Conservation (phyloP, 2,329 filamentous ascomycete genomes). For the Stachybotrys chlorohalonatus region DNA sequence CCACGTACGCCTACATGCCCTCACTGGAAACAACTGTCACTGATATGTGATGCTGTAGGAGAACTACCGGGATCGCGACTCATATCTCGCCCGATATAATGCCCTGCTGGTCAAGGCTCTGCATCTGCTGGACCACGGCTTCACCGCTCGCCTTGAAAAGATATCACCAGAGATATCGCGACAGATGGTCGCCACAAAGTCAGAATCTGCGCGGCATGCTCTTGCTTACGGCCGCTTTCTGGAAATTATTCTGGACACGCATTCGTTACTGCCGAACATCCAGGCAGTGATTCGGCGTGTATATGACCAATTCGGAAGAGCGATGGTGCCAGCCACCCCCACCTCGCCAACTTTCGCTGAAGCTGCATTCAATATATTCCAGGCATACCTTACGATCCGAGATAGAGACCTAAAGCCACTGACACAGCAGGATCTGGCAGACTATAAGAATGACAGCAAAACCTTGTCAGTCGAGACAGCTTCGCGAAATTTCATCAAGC, state of each 20-base stretch:
- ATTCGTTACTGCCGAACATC: slow-evolving; percentile 46
- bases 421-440: slow-evolving; percentile 43
- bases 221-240: slow-evolving; percentile 52
- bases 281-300: slow-evolving; percentile 41
- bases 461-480: slow-evolving; percentile 42
- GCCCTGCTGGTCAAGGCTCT: slow-evolving; percentile 63
- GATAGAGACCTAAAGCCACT: slow-evolving; percentile 45
- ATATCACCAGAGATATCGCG: slow-evolving; percentile 45
- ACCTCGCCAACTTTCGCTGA: slow-evolving; percentile 44
- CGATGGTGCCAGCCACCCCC: slow-evolving; percentile 25
- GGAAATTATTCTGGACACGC: slow-evolving; percentile 48
- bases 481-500: slow-evolving; percentile 48
- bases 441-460: slow-evolving; percentile 44
- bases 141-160: slow-evolving; percentile 41
- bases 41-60: slow-evolving; percentile 36
- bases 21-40: no score
- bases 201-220: slow-evolving; percentile 49
- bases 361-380: slow-evolving; percentile 45
- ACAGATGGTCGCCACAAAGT: slow-evolving; percentile 45
- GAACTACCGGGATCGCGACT: slow-evolving; percentile 76
- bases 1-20: slow-evolving; percentile 48
- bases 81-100: slow-evolving; percentile 81
- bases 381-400: slow-evolving; percentile 41
- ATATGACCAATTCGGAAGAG: slow-evolving; percentile 42
- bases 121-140: slow-evolving; percentile 51